Conservation (phyloP, 2,329 filamentous ascomycete species). For the Talaromyces sp. region DNA sequence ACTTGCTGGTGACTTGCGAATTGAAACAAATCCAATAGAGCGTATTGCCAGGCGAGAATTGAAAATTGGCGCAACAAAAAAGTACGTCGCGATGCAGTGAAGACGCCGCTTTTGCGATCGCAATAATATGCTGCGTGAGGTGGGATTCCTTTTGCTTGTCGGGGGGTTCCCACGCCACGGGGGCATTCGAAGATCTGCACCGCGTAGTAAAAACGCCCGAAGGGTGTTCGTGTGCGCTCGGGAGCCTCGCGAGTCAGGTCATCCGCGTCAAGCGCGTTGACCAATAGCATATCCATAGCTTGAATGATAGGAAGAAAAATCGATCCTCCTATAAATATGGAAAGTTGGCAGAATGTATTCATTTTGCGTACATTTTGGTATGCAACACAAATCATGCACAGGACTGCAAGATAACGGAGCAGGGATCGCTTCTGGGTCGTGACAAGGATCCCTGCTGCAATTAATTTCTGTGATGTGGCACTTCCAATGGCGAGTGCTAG, state of each 20-base stretch:
- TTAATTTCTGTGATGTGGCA: neutral
- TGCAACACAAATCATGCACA: constrained; percentile 1
- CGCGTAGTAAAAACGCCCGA: neutral
- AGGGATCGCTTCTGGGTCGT: neutral
- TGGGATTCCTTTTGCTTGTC: constrained; percentile 13
- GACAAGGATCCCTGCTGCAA: neutral
- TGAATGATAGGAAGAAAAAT: neutral
- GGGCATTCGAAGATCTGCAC: neutral
- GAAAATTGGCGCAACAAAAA: constrained; percentile 11
- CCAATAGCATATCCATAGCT: constrained; percentile 8
- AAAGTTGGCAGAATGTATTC: neutral
- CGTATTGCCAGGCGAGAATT: constrained; percentile 12
- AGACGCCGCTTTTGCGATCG: neutral
- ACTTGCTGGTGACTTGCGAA: neutral
- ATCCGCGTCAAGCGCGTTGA: constrained; percentile 8
- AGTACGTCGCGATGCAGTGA: neutral
- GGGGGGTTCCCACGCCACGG: constrained; percentile 9
- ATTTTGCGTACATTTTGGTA: neutral
- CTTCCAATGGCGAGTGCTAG: neutral
- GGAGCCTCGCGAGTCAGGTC: constrained; percentile 1
- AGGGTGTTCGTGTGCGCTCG: neutral
- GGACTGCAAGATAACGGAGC: constrained; percentile 5
- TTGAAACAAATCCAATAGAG: constrained; percentile 13
- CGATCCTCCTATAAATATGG: neutral
- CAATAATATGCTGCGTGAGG: constrained; percentile 9